Evolutionary conservation across 208 protist genomes (phyloP), one percentile per base, ranked within the genome.

Genomic region (Borovskyia barvae): DNA sequence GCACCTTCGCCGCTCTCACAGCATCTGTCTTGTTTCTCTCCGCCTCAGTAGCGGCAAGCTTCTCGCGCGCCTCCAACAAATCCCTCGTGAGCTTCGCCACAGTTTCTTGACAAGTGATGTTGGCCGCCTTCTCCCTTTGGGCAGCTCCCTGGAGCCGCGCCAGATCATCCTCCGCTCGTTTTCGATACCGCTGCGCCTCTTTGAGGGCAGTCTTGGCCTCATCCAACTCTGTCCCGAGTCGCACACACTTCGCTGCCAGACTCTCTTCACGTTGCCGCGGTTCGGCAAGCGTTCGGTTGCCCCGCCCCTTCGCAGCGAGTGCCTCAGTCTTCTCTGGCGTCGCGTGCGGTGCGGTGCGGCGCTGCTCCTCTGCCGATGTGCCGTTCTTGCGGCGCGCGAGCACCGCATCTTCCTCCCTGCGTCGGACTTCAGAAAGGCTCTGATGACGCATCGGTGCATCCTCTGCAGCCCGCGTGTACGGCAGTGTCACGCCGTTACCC

Each of bases 121-220:
- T 51, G 2, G 45, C 33, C 0, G 19, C 29, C 42, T 59, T 61
- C 28, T 53, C 46, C 30, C 42, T 60, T 33, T 49, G 45, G 22
- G 42, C 51, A 22, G 55, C 69, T 36, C 22, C 42, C 20, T 32
- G 33, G 40, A 49, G 60, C 48, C 47, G 65, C 14, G 65, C 69
- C 32, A 80, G 45, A 35, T 76, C 63, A 19, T 73, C 67, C 25
- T 86, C 72, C 0, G 72, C 65, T 0, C 30, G 32, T 12, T 72
- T 42, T 33, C 66, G 70, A 1, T 32, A 65, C 0, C 41, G 45
- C 46, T 75, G 57, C 1, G 76, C 76, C 30, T 49, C 47, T 28
- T 73, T 63, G 22, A 66, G 65, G 22, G 69, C 56, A 19, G 58
- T 54, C 58, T 65, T 68, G 14, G 67, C 65, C 45, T 83, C 75